Evolutionary conservation across 164 flowering plant species (phyloP), one percentile per base, ranked within the genome.

Genomic region (Kalanchoe fedtschenkoi): DNA sequence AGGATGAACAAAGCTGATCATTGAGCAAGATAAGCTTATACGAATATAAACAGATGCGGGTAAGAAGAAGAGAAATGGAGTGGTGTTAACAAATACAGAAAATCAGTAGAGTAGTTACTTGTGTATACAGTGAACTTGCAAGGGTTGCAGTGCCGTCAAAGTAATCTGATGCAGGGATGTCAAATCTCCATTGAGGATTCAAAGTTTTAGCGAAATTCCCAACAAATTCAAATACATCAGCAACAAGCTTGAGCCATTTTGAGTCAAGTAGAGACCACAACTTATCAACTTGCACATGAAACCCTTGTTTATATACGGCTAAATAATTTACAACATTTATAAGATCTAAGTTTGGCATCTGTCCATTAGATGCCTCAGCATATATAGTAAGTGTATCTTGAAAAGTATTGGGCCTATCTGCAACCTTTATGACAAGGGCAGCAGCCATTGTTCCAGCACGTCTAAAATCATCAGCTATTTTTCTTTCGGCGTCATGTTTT

Each of bases 361-460:
- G 99, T 21, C 99, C 97, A 71, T 95, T 95, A 26, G 97, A 87
- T 72, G 96, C 96, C 75, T 95, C 96, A 56, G 99, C 93, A 77
- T 78, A 86, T 58, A 88, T 81, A 58, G 75, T 81, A 43, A 95
- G 78, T 61, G 79, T 75, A 66, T 91, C 95, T 65, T 80, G 80
- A 39, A 58, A 67, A 28, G 65, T 62, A 47, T 69, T 71, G 34
- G 69, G 75, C 69, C 65, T 69, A 67, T 83, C 79, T 15, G 67
- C 65, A 76, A 95, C 85, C 76, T 91, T 88, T 60, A 91, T 65
- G 58, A 90, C 87, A 61, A 95, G 81, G 24, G 96, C 97, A 70
- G 99, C 96, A 65, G 97, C 97, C 92, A 93, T 87, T 57, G 99
- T 91, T 62, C 99, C 99, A 70, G 92, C 92, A 70, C 91, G 87